A percentile compares a stretch with the other conserved stretches of the same genome.
These are phyloP conservation scores for Pyronema domesticum DNA, from an alignment of 495 filamentous ascomycete genomes.

Conservation along the genomic window DNA sequence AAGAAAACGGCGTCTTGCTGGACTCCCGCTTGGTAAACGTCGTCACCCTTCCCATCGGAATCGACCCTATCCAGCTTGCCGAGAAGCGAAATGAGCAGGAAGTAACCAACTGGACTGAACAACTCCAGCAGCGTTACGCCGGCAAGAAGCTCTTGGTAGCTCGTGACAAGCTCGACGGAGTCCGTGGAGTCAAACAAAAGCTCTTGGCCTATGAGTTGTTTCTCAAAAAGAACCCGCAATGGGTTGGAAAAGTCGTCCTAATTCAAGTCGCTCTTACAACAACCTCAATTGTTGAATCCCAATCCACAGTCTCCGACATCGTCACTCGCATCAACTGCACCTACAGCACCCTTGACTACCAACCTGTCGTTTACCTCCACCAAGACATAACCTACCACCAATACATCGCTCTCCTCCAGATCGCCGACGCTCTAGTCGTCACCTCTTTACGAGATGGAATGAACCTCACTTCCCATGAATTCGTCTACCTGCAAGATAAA, in stretches of 20 bases:
- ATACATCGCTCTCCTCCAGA: slow-evolving; percentile 71
- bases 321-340: slow-evolving; percentile 79
- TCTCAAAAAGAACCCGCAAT: slow-evolving; percentile 78
- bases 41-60: slow-evolving; percentile 55
- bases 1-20: slow-evolving; percentile 69
- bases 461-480: slow-evolving; percentile 88
- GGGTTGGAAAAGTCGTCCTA: slow-evolving; percentile 66
- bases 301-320: slow-evolving; percentile 75
- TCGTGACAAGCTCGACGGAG: slow-evolving; percentile 77
- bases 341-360: slow-evolving; percentile 72
- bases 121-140: slow-evolving; percentile 59
- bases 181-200: slow-evolving; percentile 81
- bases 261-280: slow-evolving; percentile 86
- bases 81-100: slow-evolving; percentile 52
- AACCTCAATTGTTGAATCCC: slow-evolving; percentile 67
- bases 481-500: slow-evolving; percentile 80
- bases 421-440: slow-evolving; percentile 81
- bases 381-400: slow-evolving; percentile 83
- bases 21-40: slow-evolving; percentile 86
- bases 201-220: slow-evolving; percentile 84
- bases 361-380: slow-evolving; percentile 83
- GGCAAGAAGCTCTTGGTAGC: slow-evolving; percentile 81
- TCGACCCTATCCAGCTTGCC: slow-evolving; percentile 60
- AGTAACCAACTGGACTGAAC: slow-evolving; percentile 57
- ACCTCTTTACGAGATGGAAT: slow-evolving; percentile 86